Conservation (phyloP, 495 filamentous ascomycete genomes). For the Tuber microsphaerosporum region DNA sequence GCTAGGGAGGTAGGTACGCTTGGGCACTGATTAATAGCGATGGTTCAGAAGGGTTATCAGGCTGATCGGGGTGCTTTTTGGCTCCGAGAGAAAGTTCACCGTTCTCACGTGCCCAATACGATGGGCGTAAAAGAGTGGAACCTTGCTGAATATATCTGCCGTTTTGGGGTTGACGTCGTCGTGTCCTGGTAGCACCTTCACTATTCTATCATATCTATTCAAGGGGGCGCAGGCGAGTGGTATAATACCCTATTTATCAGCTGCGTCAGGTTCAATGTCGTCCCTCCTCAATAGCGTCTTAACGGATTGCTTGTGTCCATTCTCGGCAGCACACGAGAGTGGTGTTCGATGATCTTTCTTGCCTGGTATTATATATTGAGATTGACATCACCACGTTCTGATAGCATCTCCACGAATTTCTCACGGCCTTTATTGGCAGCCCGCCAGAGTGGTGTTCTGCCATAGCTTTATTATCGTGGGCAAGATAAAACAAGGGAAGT, state of each 20-base stretch:
- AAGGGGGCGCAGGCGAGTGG: neutral
- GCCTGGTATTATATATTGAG: neutral
- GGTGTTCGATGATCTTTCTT: neutral
- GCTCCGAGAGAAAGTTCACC: neutral
- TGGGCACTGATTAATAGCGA: too few relatives aligned
- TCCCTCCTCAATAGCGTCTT: neutral
- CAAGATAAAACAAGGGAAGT: too few relatives aligned
- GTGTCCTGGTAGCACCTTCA: neutral
- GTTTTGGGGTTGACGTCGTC: neutral
- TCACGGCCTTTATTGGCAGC: neutral
- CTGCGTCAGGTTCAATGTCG: neutral
- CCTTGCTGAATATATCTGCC: neutral
- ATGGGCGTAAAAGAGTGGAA: neutral
- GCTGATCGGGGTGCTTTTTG: neutral
- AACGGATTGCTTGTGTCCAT: neutral
- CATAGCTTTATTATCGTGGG: too few relatives aligned
- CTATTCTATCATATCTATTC: neutral
- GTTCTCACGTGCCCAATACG: neutral
- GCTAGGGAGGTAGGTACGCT: neutral
- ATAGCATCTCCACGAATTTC: neutral
- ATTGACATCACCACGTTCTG: neutral
- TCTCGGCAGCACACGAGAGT: neutral
- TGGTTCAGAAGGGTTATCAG: neutral
- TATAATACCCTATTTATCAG: neutral
- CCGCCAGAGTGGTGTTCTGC: neutral